Evolutionary conservation across 106 monocot genomes (phyloP), one percentile per base, ranked within the genome.

Genomic region (Allium fistulosum): DNA sequence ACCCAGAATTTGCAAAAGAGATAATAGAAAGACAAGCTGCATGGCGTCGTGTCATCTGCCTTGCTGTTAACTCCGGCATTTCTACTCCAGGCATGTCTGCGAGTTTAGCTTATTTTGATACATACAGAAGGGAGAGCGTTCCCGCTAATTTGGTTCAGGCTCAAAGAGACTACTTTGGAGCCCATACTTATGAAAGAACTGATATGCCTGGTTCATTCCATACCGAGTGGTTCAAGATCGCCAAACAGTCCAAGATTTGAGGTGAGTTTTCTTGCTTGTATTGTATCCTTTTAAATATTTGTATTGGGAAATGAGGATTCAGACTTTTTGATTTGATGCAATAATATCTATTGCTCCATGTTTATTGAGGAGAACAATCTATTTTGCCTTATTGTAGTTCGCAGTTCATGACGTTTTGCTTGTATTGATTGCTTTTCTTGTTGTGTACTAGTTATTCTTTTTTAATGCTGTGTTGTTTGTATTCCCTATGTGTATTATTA

Each of bases 221-320:
- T 68, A 83, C 83, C 7, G 83, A 83, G 53, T 83, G 83, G 83
- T 83, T 79, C 72, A 83, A 83, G 79, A 76, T 79, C 50, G 83
- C 83, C 0, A 71, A 76, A 11, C 69, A 78, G 58, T 72, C 79
- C 1, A 83, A 76, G 64, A 83, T 79, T 9, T 76, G 61, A 81
- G 69, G 48, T 59, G 17, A 47, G n/a, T 66, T 17, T 9, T 51
- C 9, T 17, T 46, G 37, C 37, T 37, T 37, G 2, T 37, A 37
- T 37, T 5, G 37, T 5, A 37, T 5, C 37, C 37, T 2, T 37
- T 37, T 37, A 37, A 4, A 37, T 37, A 37, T 37, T 37, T 37
- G 5, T 37, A 5, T 37, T 37, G 37, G 37, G 37, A 37, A 37
- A 4, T 37, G 37, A 37, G 37, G 37, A 37, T 37, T 37, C 37